Base-by-base conservation (phyloP, 345 rosid species). In the Barbarea vulgaris region DNA sequence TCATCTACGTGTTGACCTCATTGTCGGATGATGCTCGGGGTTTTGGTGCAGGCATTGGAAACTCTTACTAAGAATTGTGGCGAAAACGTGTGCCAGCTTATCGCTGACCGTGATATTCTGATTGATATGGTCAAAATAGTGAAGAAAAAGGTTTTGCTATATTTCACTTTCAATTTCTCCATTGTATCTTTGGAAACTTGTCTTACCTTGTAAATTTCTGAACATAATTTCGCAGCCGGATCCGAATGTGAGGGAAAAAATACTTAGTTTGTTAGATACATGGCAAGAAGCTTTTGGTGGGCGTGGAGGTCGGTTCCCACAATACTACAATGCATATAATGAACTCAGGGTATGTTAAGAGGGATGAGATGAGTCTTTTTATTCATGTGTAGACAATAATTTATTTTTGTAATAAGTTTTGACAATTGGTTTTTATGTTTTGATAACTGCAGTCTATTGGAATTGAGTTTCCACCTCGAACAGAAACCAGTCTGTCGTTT, bases 91-190 rank as follows among this genome's bases (percentile, higher is more conserved):
- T 87, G 82, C 78, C 89, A 85, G 86, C 96, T 80, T 84, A 90
- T 95, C 15, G 69, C 83, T 6, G 97, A 95, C 74, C 96, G 99
- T 21, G 93, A 87, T 76, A 85, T 92, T 73, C 79, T 95, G 75
- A 91, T 76, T 67, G 99, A 95, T 46, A 95, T 95, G 99, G 96
- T 92, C 70, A 95, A 89, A 82, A 87, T 90, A 75, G 94, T 95
- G 58, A 95, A 95, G 84, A 95, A 92, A 81, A 95, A 89, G 99
- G 98, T 92, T 70, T 54, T 64, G 46, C 13, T 57, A 30, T 28
- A 34, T 36, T 48, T 46, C 62, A 56, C 31, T 3, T 47, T 47
- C 33, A 8, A 21, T 6, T 64, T 60, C 58, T 50, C 2, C 17
- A 4, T 72, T 61, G 30, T 36, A 21, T 59, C 17, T 48, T 5